Evolutionary conservation across 257 asterid genomes (phyloP).

Genomic region (Coffea eugenioides): DNA sequence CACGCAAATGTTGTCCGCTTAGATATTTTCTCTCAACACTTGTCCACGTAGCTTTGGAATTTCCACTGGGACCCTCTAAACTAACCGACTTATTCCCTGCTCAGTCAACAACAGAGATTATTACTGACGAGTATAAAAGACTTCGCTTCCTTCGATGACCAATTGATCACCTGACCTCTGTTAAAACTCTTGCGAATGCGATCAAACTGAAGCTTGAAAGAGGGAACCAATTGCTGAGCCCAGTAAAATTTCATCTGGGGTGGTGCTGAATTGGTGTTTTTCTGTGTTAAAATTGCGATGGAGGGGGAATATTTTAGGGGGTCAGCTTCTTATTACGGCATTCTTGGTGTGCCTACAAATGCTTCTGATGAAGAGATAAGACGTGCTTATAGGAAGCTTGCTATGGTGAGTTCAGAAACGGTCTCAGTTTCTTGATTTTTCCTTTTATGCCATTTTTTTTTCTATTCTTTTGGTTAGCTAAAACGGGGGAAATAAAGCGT

Average conservation of each 20-base stretch:
- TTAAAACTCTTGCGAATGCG: not conserved
- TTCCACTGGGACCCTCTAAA: constrained; percentile 13
- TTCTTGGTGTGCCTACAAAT: constrained; percentile 53
- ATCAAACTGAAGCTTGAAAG: too few relatives aligned
- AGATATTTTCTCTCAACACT: constrained; percentile 8
- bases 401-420: constrained; percentile 51
- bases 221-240: not conserved
- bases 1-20: not conserved
- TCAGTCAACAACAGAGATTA: too few relatives aligned
- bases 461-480: not conserved
- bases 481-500: too few relatives aligned
- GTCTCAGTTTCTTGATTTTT: not conserved
- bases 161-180: not conserved
- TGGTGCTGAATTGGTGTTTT: constrained; percentile 4
- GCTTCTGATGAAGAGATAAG: constrained; percentile 70
- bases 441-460: not conserved
- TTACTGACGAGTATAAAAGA: not conserved
- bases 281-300: not conserved
- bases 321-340: constrained; percentile 41
- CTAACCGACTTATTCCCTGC: constrained; percentile 7
- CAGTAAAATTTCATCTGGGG: not conserved
- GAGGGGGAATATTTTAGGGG: constrained; percentile 33
- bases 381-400: constrained; percentile 75
- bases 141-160: too few relatives aligned
- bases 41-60: not conserved